Evolutionary conservation across 768 basidiomycete genomes (phyloP), one percentile per base, ranked within the genome.

Genomic region (Tulasnella sp.): DNA sequence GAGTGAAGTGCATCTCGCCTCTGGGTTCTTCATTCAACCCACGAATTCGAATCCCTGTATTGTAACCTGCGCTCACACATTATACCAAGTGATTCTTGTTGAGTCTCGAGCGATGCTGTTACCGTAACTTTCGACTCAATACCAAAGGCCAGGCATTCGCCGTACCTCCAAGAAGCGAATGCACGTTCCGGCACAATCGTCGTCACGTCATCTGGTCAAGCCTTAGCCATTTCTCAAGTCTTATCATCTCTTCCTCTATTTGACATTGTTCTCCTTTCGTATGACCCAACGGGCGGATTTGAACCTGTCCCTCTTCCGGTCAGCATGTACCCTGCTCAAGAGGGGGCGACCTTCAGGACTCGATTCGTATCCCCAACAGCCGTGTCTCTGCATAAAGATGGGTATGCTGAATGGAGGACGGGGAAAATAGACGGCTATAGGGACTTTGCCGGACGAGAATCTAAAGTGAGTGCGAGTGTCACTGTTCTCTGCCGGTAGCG

Each of bases 21-120:
- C 91, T 24, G 92, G 90, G 2, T 93, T 93, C 84, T 88, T 87
- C 7, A 82, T 93, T 75, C 86, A 89, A 80, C 83, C 74, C 46
- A 80, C 87, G 79, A 83, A 14, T n/a, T 31, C 9, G 69, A 73
- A 75, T 5, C 72, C 86, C 11, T 81, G 90, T 22, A 83, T 92
- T 48, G 81, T 91, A 34, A 90, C 90, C 16, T 93, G 92, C 82
- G 90, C 89, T 9, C 92, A 93, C 84, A 91, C 92, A 2, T 84
- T 93, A 40, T 89, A 92, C 85, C 89, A 91, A 89, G 91, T 88
- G 50, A 54, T 24, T 11, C n/a, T 3, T n/a, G 6, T 54, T n/a
- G 22, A 24, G n/a, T n/a, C 77, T 46, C 50, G 12, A 28, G 14
- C 2, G 77, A 74, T 54, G 42, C 69, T 48, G 16, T 37, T 3